Conservation (phyloP, 441 rosid species). For the Croton setiger region DNA sequence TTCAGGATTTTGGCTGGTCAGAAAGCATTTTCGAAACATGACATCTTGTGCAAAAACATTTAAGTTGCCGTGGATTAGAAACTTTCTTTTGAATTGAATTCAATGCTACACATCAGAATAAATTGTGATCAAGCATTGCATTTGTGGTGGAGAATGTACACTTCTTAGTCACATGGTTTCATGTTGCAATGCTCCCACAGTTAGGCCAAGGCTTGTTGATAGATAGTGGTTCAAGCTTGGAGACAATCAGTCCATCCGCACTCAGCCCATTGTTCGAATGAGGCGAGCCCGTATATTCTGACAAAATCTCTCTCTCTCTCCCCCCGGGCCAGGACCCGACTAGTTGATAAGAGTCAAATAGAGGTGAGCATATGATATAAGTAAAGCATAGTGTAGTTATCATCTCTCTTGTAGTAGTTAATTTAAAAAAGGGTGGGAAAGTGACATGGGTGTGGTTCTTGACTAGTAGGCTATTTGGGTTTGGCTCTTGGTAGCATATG, state of each 20-base stretch:
- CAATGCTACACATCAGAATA: neutral
- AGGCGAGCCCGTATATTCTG: neutral
- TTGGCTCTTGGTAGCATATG: neutral
- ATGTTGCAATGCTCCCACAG: neutral
- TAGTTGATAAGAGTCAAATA: slow-evolving; percentile 12
- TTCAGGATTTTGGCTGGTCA: neutral
- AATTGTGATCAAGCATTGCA: neutral
- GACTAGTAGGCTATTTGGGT: neutral
- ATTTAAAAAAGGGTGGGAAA: slow-evolving; percentile 18
- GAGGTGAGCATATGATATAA: neutral
- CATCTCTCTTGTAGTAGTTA: neutral
- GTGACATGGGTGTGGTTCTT: slow-evolving; percentile 28
- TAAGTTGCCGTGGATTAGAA: no score
- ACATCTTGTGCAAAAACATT: neutral
- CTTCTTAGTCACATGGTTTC: neutral
- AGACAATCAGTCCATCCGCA: neutral
- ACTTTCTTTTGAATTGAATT: neutral
- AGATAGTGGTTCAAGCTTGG: neutral
- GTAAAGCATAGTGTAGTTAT: neutral
- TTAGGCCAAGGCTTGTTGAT: neutral
- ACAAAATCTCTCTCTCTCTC: no score
- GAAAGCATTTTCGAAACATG: neutral
- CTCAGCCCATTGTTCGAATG: neutral
- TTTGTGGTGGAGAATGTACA: neutral
- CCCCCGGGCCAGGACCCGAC: slow-evolving; percentile 2